Evolutionary conservation across 495 filamentous ascomycete species (phyloP).

Genomic region (Acidiella bohemica): DNA sequence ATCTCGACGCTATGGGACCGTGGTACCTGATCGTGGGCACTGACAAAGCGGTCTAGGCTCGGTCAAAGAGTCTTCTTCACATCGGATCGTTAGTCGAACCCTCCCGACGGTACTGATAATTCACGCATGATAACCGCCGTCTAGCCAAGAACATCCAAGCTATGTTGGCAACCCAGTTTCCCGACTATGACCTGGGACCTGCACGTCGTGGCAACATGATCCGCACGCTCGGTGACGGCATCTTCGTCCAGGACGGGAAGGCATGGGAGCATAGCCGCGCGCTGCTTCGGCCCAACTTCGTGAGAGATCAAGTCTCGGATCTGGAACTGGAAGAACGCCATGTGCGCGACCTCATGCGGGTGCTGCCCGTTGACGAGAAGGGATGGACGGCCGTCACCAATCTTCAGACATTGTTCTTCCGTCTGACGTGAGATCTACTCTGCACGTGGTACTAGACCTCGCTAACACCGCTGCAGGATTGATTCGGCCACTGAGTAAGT

Average conservation of each 20-base stretch:
- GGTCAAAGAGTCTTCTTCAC: conserved; percentile 37
- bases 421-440: too few species aligned
- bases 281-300: conserved; percentile 68
- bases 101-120: too few species aligned
- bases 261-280: conserved; percentile 29
- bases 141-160: conserved; percentile 83
- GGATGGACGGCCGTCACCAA: conserved; percentile 43
- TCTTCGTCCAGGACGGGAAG: conserved; percentile 16
- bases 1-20: too few species aligned
- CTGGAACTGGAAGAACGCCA: conserved; percentile 69
- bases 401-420: conserved; percentile 59
- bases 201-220: conserved; percentile 21
- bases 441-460: too few species aligned
- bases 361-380: conserved; percentile 11
- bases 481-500: conserved; percentile 72
- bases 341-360: conserved; percentile 31
- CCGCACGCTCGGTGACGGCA: conserved; percentile 24
- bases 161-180: conserved; percentile 67
- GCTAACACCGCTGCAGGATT: too few species aligned
- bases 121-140: too few species aligned
- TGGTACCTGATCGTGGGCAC: too few species aligned
- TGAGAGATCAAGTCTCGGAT: conserved; percentile 65
- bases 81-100: too few species aligned
- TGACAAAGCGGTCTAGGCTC: too few species aligned
- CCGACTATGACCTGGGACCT: conserved; percentile 43